A percentile compares a stretch with the other conserved stretches of the same genome.
These are phyloP conservation scores for Silene conica DNA, from an alignment of 148 eudicot genomes.

Conservation along the genomic window DNA sequence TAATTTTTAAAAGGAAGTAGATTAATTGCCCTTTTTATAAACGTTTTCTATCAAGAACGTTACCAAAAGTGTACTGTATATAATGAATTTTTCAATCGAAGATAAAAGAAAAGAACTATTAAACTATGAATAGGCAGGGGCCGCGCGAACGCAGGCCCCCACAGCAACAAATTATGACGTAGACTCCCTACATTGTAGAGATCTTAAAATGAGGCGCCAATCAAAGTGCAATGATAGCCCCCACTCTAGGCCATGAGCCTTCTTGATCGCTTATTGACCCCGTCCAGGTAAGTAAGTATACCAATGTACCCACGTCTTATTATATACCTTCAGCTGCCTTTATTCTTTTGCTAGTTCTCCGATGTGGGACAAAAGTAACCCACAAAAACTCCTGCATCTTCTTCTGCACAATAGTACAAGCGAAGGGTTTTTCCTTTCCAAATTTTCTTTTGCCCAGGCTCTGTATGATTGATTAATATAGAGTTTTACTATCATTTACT, in stretches of 20 bases:
- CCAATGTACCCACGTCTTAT: not conserved
- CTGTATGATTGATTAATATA: not conserved
- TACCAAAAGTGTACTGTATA: no score
- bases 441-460: not conserved
- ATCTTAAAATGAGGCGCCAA: slow-evolving; percentile 13
- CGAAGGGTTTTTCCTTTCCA: not conserved
- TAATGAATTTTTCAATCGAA: no score
- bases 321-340: not conserved
- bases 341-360: not conserved
- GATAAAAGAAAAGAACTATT: no score
- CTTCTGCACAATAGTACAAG: not conserved
- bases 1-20: no score
- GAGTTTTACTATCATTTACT: no score
- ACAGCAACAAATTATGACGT: slow-evolving; percentile 57
- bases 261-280: slow-evolving; percentile 25
- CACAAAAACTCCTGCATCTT: not conserved
- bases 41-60: no score
- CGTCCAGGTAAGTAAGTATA: slow-evolving; percentile 25
- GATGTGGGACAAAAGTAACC: slow-evolving; percentile 1
- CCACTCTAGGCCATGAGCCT: slow-evolving; percentile 26
- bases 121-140: slow-evolving; percentile 11
- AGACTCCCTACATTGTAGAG: slow-evolving; percentile 38
- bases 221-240: slow-evolving; percentile 26
- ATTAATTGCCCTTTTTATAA: no score
- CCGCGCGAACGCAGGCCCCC: slow-evolving; percentile 71